Conservation (phyloP, 1,284 basidiomycete genomes). For the Pseudozyma thailandica region DNA sequence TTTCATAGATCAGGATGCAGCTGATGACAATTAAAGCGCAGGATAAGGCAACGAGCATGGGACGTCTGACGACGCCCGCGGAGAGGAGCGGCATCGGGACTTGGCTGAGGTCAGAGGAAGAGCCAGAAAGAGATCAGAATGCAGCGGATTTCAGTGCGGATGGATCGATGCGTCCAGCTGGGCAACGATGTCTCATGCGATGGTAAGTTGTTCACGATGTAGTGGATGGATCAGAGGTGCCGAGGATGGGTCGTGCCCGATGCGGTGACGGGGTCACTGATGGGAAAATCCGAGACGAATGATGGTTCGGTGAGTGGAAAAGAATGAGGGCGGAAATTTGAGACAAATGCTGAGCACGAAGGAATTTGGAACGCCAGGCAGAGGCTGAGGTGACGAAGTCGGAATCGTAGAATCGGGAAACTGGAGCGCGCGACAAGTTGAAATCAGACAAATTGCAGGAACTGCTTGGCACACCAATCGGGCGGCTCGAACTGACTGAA, state of each 20-base stretch:
- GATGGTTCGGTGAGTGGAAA: not conserved
- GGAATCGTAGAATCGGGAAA: too few relatives aligned
- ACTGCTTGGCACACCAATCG: too few relatives aligned
- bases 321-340: not conserved
- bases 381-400: too few relatives aligned
- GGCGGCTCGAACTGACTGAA: too few relatives aligned
- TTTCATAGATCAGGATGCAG: too few relatives aligned
- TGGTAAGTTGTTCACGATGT: not conserved
- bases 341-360: not conserved
- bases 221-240: not conserved
- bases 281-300: not conserved
- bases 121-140: not conserved
- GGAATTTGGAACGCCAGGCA: not conserved
- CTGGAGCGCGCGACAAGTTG: too few relatives aligned
- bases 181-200: too few relatives aligned
- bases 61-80: not conserved
- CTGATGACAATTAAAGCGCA: not conserved
- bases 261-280: not conserved
- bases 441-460: too few relatives aligned
- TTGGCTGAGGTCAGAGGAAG: not conserved
- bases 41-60: not conserved
- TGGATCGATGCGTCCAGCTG: too few relatives aligned
- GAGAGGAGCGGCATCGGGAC: not conserved
- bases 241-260: not conserved
- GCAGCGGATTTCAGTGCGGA: too few relatives aligned